Conservation (phyloP, 208 protist species). For the Leishmania tarentolae region DNA sequence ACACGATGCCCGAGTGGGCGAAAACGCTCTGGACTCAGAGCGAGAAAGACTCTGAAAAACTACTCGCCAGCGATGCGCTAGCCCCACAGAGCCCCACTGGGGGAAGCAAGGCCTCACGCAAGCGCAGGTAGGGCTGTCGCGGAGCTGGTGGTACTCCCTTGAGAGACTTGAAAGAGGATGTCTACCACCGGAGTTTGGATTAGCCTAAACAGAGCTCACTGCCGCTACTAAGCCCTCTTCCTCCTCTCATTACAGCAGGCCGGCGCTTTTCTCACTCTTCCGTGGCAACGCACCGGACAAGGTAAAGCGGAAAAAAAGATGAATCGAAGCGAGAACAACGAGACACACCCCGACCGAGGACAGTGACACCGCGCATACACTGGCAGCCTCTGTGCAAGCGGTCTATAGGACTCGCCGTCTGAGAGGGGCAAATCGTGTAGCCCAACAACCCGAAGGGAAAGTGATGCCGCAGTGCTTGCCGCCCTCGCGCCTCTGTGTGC, state of each 20-base stretch:
- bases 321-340: background rate
- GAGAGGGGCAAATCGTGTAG: background rate
- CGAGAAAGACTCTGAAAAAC: constrained; percentile 38
- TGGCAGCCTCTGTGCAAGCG: background rate
- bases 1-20: constrained; percentile 61
- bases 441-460: background rate
- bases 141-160: background rate
- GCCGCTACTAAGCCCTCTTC: too few relatives aligned
- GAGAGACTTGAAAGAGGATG: background rate
- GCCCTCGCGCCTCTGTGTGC: background rate
- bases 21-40: constrained; percentile 51
- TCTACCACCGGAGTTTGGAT: background rate
- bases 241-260: background rate
- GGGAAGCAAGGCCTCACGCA: constrained; percentile 27
- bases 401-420: background rate
- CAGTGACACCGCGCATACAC: background rate
- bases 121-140: constrained; percentile 31
- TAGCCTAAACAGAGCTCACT: background rate
- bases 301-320: background rate
- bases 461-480: background rate
- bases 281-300: background rate
- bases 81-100: constrained; percentile 1
- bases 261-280: background rate
- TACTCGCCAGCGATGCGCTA: constrained; percentile 21
- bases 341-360: background rate